A percentile compares a stretch with the other conserved stretches of the same genome.
Evolutionary conservation across 2,329 filamentous ascomycete genomes (phyloP).

Genomic region (Cryphonectria radicalis): DNA sequence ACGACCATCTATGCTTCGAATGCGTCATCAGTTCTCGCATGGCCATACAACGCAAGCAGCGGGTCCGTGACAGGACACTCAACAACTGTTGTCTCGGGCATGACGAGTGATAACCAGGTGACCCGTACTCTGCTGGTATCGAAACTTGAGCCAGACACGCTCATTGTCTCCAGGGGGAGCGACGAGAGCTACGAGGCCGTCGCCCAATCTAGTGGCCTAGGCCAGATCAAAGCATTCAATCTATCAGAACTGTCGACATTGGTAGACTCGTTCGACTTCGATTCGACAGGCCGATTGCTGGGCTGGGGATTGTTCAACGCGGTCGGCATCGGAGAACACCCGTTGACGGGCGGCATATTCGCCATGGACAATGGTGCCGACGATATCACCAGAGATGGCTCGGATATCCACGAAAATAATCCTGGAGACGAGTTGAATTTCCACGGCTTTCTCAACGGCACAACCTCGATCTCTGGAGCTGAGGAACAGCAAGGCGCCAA

Average conservation of each 20-base stretch:
- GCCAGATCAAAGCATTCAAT: constrained; percentile 60
- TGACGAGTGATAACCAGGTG: constrained; percentile 62
- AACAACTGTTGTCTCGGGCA: constrained; percentile 59
- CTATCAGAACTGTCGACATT: constrained; percentile 37
- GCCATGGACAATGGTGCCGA: constrained; percentile 74
- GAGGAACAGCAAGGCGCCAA: constrained; percentile 44
- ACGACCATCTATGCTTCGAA: constrained; percentile 57
- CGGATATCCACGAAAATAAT: constrained; percentile 70
- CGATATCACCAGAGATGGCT: constrained; percentile 58
- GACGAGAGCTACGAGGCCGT: constrained; percentile 58
- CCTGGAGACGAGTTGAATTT: constrained; percentile 77
- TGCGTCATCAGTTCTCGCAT: constrained; percentile 58
- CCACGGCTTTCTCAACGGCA: constrained; percentile 53
- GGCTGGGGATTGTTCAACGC: constrained; percentile 76
- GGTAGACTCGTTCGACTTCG: constrained; percentile 48
- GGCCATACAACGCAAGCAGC: constrained; percentile 59
- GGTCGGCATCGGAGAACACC: constrained; percentile 71
- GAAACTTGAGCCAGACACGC: constrained; percentile 50
- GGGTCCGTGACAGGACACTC: constrained; percentile 47
- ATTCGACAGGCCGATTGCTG: constrained; percentile 51
- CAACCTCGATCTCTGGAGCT: constrained; percentile 48
- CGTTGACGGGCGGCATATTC: constrained; percentile 55
- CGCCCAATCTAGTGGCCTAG: constrained; percentile 56
- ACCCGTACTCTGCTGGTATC: constrained; percentile 67
- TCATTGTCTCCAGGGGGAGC: constrained; percentile 67